phyloP scores from a whole-genome alignment of 2,329 filamentous ascomycete genomes.

The Fusarium sp. region DNA sequence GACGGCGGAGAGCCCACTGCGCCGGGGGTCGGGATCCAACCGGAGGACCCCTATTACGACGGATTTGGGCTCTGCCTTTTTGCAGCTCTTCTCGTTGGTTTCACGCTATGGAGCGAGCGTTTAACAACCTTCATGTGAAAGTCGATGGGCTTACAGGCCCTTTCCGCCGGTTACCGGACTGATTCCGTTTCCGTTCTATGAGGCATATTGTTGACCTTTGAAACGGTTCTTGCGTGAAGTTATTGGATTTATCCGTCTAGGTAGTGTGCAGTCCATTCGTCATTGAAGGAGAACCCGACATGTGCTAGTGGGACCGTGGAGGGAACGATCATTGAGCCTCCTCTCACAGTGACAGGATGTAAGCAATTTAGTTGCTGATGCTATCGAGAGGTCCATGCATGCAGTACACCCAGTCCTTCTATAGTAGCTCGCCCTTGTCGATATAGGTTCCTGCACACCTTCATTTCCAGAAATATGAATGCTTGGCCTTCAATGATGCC shows the following conservation, averaged over 20 bases:
- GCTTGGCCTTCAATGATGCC: conserved; percentile 14
- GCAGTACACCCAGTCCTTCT: background rate
- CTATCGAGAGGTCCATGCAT: background rate
- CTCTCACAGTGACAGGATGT: background rate
- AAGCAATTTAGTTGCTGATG: background rate
- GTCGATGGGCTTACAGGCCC: background rate
- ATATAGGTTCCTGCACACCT: conserved; percentile 5
- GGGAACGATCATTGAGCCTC: conserved; percentile 9
- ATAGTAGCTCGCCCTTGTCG: background rate
- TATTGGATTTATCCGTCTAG: background rate
- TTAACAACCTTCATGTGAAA: background rate
- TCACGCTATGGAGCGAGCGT: background rate
- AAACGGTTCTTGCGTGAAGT: conserved; percentile 16
- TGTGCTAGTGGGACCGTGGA: conserved; percentile 5
- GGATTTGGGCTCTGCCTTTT: conserved; percentile 24
- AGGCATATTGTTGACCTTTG: conserved; percentile 20
- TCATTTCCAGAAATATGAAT: conserved; percentile 4
- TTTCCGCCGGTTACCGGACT: background rate
- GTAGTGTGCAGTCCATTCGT: conserved; percentile 15
- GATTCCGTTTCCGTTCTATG: background rate
- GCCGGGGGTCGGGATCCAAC: conserved; percentile 33
- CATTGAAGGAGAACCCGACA: conserved; percentile 19
- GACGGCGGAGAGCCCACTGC: conserved; percentile 3
- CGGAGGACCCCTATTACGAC: conserved; percentile 41
- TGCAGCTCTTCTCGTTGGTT: background rate